Evolutionary conservation across 495 filamentous ascomycete genomes (phyloP).

Genomic region (Penicillium turbatum): DNA sequence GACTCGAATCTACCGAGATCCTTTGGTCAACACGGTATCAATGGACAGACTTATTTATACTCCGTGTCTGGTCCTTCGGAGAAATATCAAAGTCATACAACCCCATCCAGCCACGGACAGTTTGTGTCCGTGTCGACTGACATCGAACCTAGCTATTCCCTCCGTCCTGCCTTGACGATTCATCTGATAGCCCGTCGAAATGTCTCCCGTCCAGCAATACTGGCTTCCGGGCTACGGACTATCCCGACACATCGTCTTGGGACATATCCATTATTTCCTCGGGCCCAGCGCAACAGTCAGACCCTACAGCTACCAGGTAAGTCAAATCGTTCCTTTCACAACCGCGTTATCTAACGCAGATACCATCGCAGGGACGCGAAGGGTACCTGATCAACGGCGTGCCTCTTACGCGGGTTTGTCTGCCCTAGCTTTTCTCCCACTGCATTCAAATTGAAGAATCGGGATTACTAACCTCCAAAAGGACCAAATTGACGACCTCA

Average conservation of each 20-base stretch:
- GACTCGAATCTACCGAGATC: constrained; percentile 2
- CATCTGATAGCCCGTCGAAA: constrained; percentile 5
- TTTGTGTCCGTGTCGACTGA: constrained; percentile 7
- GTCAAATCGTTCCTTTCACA: constrained; percentile 4
- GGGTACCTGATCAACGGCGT: constrained; percentile 51
- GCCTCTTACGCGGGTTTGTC: constrained; percentile 49
- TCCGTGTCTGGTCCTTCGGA: constrained; percentile 4
- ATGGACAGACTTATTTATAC: constrained; percentile 18
- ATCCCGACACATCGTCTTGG: constrained; percentile 50
- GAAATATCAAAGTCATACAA: constrained; percentile 9
- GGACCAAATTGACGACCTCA: constrained; percentile 54
- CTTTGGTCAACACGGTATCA: neutral
- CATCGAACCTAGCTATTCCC: constrained; percentile 3
- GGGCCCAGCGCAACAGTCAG: constrained; percentile 47
- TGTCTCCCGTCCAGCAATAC: constrained; percentile 44
- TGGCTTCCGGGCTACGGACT: constrained; percentile 52
- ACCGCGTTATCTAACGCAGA: constrained; percentile 22
- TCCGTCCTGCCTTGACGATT: constrained; percentile 3
- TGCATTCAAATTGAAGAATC: neutral
- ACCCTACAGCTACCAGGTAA: constrained; percentile 51
- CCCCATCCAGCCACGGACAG: constrained; percentile 5
- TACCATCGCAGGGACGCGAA: constrained; percentile 43
- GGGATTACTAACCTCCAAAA: constrained; percentile 14
- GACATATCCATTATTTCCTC: constrained; percentile 50
- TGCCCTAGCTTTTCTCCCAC: neutral